phyloP scores from a whole-genome alignment of 306 rosid species.

The Quercus gilva region DNA sequence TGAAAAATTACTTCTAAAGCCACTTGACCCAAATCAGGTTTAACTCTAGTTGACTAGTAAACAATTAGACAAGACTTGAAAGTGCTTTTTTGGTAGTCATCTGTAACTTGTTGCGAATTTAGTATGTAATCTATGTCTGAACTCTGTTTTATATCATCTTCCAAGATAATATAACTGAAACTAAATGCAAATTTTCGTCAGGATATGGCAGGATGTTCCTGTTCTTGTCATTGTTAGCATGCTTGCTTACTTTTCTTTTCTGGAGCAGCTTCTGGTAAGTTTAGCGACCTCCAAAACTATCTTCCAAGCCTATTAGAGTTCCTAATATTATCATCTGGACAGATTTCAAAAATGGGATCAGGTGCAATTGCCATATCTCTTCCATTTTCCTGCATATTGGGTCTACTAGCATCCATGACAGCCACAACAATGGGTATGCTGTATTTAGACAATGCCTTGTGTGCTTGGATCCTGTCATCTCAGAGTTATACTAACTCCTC shows the following conservation, averaged over 20 bases:
- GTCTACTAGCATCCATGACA: conserved; percentile 81
- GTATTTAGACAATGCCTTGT: background rate
- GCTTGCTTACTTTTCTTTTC: conserved; percentile 97
- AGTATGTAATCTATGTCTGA: background rate
- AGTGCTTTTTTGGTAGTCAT: background rate
- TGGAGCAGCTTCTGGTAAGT: conserved; percentile 92
- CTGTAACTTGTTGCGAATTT: conserved; percentile 1
- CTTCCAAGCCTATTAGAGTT: conserved; percentile 11
- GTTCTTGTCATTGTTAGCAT: conserved; percentile 94
- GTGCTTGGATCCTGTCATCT: conserved; percentile 5
- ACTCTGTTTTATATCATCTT: conserved; percentile 11
- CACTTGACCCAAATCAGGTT: background rate
- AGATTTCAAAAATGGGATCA: conserved; percentile 67
- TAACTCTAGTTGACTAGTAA: background rate
- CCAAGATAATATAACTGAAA: conserved; percentile 18
- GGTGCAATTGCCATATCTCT: conserved; percentile 71
- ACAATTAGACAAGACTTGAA: background rate
- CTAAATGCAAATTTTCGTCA: conserved; percentile 14
- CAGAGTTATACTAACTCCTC: conserved; percentile 11
- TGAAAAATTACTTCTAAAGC: background rate
- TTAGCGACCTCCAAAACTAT: background rate
- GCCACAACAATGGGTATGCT: conserved; percentile 70
- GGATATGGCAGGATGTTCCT: conserved; percentile 98
- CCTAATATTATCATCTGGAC: conserved; percentile 29
- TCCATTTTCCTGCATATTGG: conserved; percentile 77